Evolutionary conservation across 208 protist genomes (phyloP).

Genomic region (Trypanosoma brucei): DNA sequence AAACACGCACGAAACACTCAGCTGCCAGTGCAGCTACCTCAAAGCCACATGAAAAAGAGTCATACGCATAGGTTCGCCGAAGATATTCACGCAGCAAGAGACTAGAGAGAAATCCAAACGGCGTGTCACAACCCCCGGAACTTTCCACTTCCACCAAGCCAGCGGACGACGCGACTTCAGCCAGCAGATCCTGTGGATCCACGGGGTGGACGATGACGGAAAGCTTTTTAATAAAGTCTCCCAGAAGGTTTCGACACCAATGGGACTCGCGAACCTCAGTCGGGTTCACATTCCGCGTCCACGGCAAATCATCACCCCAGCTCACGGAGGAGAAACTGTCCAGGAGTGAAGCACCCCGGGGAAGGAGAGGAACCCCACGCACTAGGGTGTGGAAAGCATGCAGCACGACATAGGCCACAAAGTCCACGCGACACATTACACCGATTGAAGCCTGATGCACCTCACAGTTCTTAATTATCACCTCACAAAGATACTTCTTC

Average conservation of each 20-base stretch:
- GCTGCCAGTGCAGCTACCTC: constrained; percentile 16
- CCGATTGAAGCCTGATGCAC: constrained; percentile 22
- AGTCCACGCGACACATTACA: constrained; percentile 29
- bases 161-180: constrained; percentile 1
- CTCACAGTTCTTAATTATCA: constrained; percentile 4
- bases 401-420: constrained; percentile 48
- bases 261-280: background rate
- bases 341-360: background rate
- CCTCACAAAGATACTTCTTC: constrained; percentile 18
- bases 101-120: constrained; percentile 1
- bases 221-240: constrained; percentile 15
- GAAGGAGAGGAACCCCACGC: constrained; percentile 10
- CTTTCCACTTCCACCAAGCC: background rate
- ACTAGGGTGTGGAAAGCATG: constrained; percentile 35
- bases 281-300: too few species aligned
- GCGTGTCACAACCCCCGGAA: background rate
- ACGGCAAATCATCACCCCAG: background rate
- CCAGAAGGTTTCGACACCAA: constrained; percentile 14
- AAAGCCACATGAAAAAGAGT: constrained; percentile 13
- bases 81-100: constrained; percentile 15
- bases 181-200: constrained; percentile 9
- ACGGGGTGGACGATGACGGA: background rate
- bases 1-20: constrained; percentile 20
- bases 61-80: constrained; percentile 18
- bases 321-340: background rate